These are phyloP conservation scores for Nemania diffusa DNA, from an alignment of 2,329 filamentous ascomycete genomes.

Conservation along the genomic window DNA sequence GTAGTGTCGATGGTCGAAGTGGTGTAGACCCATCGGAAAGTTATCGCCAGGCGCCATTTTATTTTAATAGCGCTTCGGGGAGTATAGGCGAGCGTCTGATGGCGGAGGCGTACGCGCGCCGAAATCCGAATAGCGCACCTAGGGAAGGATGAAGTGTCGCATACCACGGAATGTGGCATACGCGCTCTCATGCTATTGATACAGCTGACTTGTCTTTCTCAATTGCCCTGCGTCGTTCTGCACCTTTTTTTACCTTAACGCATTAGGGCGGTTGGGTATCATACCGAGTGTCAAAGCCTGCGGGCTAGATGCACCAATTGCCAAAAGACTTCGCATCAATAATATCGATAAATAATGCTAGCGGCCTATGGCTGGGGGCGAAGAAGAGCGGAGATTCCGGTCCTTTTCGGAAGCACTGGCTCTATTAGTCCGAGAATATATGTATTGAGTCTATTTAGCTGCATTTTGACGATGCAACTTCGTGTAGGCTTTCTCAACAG, in stretches of 20 bases:
- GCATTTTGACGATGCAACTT: background rate
- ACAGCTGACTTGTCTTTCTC: background rate
- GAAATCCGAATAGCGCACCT: slow-evolving; percentile 26
- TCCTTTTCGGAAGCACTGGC: background rate
- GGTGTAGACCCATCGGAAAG: slow-evolving; percentile 60
- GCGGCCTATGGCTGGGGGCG: background rate
- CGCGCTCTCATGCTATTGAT: slow-evolving; percentile 1
- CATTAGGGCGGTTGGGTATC: background rate
- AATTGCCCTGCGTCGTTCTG: background rate
- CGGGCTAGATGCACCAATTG: background rate
- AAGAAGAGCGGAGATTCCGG: background rate
- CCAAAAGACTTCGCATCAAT: background rate
- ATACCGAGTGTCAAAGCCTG: background rate
- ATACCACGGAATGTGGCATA: slow-evolving; percentile 6
- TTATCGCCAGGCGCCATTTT: slow-evolving; percentile 54
- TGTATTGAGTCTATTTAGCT: slow-evolving; percentile 5
- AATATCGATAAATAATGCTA: background rate
- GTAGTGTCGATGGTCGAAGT: slow-evolving; percentile 62
- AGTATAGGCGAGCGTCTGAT: slow-evolving; percentile 62
- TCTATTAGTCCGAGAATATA: background rate
- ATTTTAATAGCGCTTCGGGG: slow-evolving; percentile 57
- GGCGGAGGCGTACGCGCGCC: slow-evolving; percentile 54
- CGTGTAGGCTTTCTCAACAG: background rate
- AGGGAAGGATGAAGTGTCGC: slow-evolving; percentile 18
- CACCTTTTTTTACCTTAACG: background rate